Conservation (phyloP, 768 basidiomycete species). For the Tubosaeta sp. region DNA sequence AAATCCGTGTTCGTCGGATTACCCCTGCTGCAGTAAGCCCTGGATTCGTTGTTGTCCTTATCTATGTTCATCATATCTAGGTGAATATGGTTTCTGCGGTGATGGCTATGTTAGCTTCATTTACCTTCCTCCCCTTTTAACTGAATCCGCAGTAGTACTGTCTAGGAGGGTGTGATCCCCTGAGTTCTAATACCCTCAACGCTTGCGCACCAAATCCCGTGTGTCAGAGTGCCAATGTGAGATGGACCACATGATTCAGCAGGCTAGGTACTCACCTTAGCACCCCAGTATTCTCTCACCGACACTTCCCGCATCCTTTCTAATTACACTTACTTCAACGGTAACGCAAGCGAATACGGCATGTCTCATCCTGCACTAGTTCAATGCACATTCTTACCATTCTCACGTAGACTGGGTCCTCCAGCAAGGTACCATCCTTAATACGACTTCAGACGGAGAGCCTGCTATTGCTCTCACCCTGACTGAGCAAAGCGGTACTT, state of each 20-base stretch:
- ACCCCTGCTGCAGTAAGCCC: constrained; percentile 43
- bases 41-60: not conserved
- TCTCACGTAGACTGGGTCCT: constrained; percentile 59
- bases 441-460: constrained; percentile 50
- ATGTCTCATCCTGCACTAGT: not conserved
- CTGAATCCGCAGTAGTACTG: constrained; percentile 52
- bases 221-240: constrained; percentile 58
- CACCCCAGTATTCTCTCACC: constrained; percentile 51
- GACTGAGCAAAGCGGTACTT: constrained; percentile 68
- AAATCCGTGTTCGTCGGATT: constrained; percentile 31
- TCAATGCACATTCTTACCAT: not conserved
- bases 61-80: constrained; percentile 19
- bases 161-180: constrained; percentile 83
- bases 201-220: constrained; percentile 73
- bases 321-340: constrained; percentile 65
- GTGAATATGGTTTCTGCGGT: constrained; percentile 56
- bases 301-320: constrained; percentile 63
- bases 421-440: constrained; percentile 62
- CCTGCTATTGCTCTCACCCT: constrained; percentile 67
- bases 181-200: constrained; percentile 54
- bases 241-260: constrained; percentile 10
- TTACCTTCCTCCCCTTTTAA: not conserved
- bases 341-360: constrained; percentile 71
- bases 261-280: not conserved
- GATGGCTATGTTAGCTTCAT: constrained; percentile 32